Percentiles rank a stretch among this genome's conserved stretches.
These are phyloP conservation scores for Neopestalotiopsis sp. DNA, from an alignment of 2,329 filamentous ascomycete genomes.

Conservation along the genomic window DNA sequence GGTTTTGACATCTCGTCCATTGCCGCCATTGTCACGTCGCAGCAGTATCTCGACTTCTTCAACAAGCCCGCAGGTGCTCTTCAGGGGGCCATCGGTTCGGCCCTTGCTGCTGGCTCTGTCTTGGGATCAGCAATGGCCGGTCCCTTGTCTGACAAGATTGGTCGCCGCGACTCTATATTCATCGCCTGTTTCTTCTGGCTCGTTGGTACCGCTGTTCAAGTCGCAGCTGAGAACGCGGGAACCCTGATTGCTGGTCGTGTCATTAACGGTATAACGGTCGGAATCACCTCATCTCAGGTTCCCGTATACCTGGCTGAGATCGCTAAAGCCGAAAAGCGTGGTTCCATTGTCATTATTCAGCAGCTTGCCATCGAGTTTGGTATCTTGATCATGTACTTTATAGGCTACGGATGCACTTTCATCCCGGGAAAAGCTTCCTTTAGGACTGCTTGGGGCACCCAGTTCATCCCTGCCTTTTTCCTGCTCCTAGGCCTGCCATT, in stretches of 20 bases:
- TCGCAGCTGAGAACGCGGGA: slow-evolving; percentile 60
- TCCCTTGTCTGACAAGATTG: slow-evolving; percentile 52
- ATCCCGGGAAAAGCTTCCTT: slow-evolving; percentile 63
- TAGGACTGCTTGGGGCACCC: slow-evolving; percentile 68
- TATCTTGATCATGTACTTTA: slow-evolving; percentile 74
- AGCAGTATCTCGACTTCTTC: slow-evolving; percentile 58
- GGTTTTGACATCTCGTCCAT: slow-evolving; percentile 65
- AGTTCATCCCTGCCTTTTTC: slow-evolving; percentile 64
- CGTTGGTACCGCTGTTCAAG: slow-evolving; percentile 64
- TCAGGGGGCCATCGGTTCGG: slow-evolving; percentile 58
- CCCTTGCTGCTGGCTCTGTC: slow-evolving; percentile 57
- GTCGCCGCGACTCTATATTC: slow-evolving; percentile 50
- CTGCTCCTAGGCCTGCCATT: slow-evolving; percentile 64
- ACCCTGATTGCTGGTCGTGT: slow-evolving; percentile 60
- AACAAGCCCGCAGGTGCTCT: slow-evolving; percentile 48
- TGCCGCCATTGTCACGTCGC: slow-evolving; percentile 59
- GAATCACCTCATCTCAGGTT: slow-evolving; percentile 70
- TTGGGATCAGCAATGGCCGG: slow-evolving; percentile 54
- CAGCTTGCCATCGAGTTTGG: slow-evolving; percentile 79
- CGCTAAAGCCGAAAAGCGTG: slow-evolving; percentile 60
- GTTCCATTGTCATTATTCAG: slow-evolving; percentile 72
- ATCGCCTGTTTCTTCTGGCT: slow-evolving; percentile 54
- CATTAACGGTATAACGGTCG: slow-evolving; percentile 69
- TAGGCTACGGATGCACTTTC: slow-evolving; percentile 68
- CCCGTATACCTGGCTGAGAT: slow-evolving; percentile 73